Base-by-base conservation (phyloP, 2,329 filamentous ascomycete species). In the Venturia asperata region DNA sequence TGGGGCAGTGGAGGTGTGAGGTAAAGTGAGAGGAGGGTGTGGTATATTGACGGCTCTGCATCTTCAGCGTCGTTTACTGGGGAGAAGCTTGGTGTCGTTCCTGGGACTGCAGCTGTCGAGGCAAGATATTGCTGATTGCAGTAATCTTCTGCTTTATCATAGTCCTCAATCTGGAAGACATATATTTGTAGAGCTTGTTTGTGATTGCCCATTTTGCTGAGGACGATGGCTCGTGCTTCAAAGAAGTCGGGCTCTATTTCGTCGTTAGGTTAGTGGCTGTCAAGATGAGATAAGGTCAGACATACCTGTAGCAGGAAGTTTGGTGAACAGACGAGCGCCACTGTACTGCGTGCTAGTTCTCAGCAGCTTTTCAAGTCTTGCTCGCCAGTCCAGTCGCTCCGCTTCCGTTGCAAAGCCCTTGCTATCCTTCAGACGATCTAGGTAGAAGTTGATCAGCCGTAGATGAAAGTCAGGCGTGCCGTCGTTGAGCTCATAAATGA, bases 171-270 rank as follows among this genome's bases (percentile, higher is more conserved):
- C 75, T 93, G 94, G 78, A 97, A 99, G 37, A 97, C 93, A 74
- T 96, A 99, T 63, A 99, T 96, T 73, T 94, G 89, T n/a, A 99
- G 79, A 0, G 94, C 94, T 76, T 97, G 92, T 73, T 91, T 92
- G 77, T 99, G 92, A 71, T 93, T 89, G 7, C 91, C 91, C 90
- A 97, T 96, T 70, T 94, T 95, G 76, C 91, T 92, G 47, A 97
- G 84, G 24, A 97, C 87, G 56, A 97, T 88, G 7, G 94, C 94
- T 67, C 93, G 87, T 1, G 91, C 87, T 74, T 97, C 93, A 75
- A 89, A 96, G 71, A 97, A 97, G 2, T 85, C 82, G 0, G 92
- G 81, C 74, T 97, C 91, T 93, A 68, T 67, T 37, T 24, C 15
- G 13, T 27, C 47, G 10, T 27, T 68, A 19, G 67, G 64, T 64